These are phyloP conservation scores for Solanum aculeatissimum DNA, from an alignment of 305 asterid genomes.

Conservation along the genomic window DNA sequence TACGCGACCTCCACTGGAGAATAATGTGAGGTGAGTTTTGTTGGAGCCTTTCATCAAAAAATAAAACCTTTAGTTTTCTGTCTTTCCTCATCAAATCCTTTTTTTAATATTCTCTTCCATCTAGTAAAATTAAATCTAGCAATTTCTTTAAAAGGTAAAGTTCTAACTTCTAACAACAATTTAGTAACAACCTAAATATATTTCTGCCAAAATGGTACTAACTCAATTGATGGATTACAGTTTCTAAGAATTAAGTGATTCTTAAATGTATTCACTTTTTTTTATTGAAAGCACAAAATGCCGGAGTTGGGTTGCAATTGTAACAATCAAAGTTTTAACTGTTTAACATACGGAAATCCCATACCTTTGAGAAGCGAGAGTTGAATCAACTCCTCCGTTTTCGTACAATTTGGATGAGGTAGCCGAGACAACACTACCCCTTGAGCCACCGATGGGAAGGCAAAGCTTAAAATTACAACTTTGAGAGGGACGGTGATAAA, in stretches of 20 bases:
- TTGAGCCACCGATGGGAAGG: constrained; percentile 8
- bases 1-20: background rate
- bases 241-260: background rate
- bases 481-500: constrained; percentile 11
- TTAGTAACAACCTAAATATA: background rate
- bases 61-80: background rate
- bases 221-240: background rate
- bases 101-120: background rate
- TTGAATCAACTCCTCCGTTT: constrained; percentile 12
- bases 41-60: background rate
- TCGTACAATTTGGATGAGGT: constrained; percentile 9
- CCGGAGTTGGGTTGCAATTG: no score
- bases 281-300: background rate
- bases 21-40: background rate
- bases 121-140: background rate
- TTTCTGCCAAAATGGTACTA: background rate
- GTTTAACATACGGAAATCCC: background rate
- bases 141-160: background rate
- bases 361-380: constrained; percentile 1
- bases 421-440: constrained; percentile 18
- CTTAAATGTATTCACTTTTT: background rate
- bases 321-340: no score
- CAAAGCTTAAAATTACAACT: constrained; percentile 22
- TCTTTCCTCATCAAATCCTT: background rate
- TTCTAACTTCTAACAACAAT: background rate